Base-by-base conservation (phyloP, 2,329 filamentous ascomycete species). In the Curvularia sp. region DNA sequence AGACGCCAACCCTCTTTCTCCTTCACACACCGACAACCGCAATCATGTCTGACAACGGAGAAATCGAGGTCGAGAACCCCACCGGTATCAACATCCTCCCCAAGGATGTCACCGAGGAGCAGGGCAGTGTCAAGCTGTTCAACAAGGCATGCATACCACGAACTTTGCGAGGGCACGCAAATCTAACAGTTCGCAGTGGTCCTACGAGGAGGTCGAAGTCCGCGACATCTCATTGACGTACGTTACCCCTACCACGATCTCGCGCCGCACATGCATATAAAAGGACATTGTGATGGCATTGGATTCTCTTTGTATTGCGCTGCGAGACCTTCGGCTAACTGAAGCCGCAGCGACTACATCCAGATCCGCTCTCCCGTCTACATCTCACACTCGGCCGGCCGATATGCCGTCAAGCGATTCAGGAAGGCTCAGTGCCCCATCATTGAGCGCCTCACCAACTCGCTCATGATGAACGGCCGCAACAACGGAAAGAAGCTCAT, bases 401-500 rank as follows among this genome's bases (percentile, higher is more conserved):
- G 93, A 81, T 99, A 97, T 89, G 95, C 95, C 80, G 88, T 90
- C 85, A 99, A 99, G 93, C 91, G 96, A 81, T 99, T 99, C 92
- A 92, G 95, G 87, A 99, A 99, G 90, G 95, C 96, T 82, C 96
- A 98, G 89, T 99, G 95, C 92, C 95, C 95, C 78, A 98, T 99
- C 89, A 97, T 99, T 81, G 95, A 99, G 91, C 94, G 95, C 82
- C 90, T 99, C 77, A 99, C 95, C 88, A 99, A 99, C 91, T 98
- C 95, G 62, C 90, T 99, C 82, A 99, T 99, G 96, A 98, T 98
- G 94, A 97, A 99, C 90, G 95, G 95, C 84, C 95, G 95, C 85
- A 99, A 99, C 92, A 99, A 97, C 91, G 95, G 95, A 85, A 99
- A 99, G 91, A 99, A 99, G 92, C 89, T 98, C 81, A 97, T 96